Conservation (phyloP, 148 eudicot genomes). For the Chenopodium suecicum region DNA sequence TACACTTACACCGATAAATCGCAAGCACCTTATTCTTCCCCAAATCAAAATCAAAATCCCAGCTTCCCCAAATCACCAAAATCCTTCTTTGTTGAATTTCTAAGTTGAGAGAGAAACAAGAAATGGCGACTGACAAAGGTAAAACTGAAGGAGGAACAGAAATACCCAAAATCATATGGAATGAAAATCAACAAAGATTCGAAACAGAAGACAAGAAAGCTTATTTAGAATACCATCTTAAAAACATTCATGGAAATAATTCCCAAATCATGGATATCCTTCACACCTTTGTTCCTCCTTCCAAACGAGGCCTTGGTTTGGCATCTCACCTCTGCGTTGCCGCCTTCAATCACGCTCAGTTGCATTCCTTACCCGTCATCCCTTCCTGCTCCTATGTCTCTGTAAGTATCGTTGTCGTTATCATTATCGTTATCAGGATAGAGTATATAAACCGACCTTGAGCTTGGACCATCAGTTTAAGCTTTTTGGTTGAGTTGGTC, state of each 20-base stretch:
- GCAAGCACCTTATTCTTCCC: too few species aligned
- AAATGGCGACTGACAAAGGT: conserved; percentile 21
- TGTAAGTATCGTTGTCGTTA: conserved; percentile 31
- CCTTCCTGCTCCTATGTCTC: conserved; percentile 85
- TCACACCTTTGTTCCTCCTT: conserved; percentile 74
- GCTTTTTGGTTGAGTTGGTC: too few species aligned
- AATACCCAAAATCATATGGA: conserved; percentile 53
- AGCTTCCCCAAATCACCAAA: too few species aligned
- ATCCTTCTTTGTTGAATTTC: too few species aligned
- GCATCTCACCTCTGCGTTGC: conserved; percentile 69
- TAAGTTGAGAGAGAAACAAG: not conserved
- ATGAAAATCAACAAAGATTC: conserved; percentile 40
- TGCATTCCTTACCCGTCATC: conserved; percentile 48
- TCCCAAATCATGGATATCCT: conserved; percentile 57
- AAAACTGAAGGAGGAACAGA: not conserved
- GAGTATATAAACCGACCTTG: too few species aligned
- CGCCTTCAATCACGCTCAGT: conserved; percentile 68
- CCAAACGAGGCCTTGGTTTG: conserved; percentile 65
- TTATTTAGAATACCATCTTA: conserved; percentile 44
- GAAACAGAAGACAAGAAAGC: conserved; percentile 67
- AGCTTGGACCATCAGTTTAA: too few species aligned
- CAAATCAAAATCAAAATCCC: too few species aligned
- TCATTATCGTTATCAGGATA: too few species aligned
- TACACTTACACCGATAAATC: too few species aligned
- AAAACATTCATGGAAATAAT: conserved; percentile 31